Evolutionary conservation across 371 early-diverging fungal genomes (phyloP).

Genomic region (Funneliformis caledonium): DNA sequence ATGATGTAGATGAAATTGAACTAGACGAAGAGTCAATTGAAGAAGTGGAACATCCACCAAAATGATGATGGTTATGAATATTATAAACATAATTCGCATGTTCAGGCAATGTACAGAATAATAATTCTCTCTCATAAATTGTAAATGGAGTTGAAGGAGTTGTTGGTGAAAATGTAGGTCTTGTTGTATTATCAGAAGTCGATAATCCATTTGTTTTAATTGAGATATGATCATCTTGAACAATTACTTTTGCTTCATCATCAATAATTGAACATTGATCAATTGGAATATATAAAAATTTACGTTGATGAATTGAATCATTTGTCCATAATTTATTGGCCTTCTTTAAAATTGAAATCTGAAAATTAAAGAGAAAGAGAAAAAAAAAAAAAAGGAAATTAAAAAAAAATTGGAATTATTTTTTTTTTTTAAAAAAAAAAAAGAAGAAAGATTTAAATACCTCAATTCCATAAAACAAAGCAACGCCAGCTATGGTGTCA

Average conservation of each 20-base stretch:
- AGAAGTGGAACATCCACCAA: not conserved
- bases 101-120: not conserved
- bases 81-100: conserved; percentile 1
- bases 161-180: conserved; percentile 21
- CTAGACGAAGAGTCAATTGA: not conserved
- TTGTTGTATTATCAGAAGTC: not conserved
- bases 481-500: conserved; percentile 52
- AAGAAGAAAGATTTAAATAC: conserved; percentile 32
- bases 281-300: conserved; percentile 52
- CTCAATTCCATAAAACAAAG: conserved; percentile 52
- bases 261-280: conserved; percentile 46
- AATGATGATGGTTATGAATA: not conserved
- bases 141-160: conserved; percentile 20
- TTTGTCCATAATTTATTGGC: conserved; percentile 54
- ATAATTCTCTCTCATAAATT: conserved; percentile 31
- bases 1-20: conserved; percentile 2
- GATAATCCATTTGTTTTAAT: not conserved
- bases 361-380: not conserved
- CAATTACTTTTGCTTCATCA: conserved; percentile 8
- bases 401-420: not conserved
- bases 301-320: conserved; percentile 53
- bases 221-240: conserved; percentile 25
- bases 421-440: not conserved
- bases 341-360: conserved; percentile 49
- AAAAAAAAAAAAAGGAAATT: not conserved